These are phyloP conservation scores for Rhizoclosmatium globosum DNA, from an alignment of 192 early-diverging fungal species.

Conservation along the genomic window DNA sequence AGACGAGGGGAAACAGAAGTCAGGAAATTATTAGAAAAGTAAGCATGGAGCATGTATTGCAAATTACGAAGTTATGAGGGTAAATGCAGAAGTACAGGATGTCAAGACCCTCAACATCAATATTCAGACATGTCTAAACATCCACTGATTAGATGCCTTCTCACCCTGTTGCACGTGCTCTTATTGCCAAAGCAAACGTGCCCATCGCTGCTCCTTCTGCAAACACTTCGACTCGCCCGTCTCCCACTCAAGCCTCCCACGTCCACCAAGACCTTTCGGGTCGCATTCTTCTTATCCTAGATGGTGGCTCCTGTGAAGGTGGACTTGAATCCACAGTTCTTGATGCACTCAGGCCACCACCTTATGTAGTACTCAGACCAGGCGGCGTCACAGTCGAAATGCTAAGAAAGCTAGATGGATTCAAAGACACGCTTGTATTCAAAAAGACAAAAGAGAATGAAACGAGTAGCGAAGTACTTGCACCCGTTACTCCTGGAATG, in stretches of 20 bases:
- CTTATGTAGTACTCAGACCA: constrained; percentile 87
- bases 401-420: constrained; percentile 65
- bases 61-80: too few species aligned
- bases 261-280: constrained; percentile 82
- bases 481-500: constrained; percentile 98
- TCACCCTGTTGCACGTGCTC: constrained; percentile 88
- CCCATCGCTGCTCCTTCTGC: constrained; percentile 99
- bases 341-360: constrained; percentile 73
- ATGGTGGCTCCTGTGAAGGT: constrained; percentile 86
- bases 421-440: constrained; percentile 79
- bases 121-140: too few species aligned
- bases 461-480: constrained; percentile 19
- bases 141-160: constrained; percentile 69
- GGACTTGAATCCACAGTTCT: constrained; percentile 97
- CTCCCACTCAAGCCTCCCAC: constrained; percentile 90
- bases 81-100: too few species aligned
- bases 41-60: too few species aligned
- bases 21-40: too few species aligned
- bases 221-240: constrained; percentile 94
- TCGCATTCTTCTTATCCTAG: constrained; percentile 87
- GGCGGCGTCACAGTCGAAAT: constrained; percentile 91
- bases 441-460: constrained; percentile 67
- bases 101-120: too few species aligned
- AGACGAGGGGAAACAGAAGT: background rate
- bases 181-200: constrained; percentile 82